Base-by-base conservation (phyloP, 352 stramenopile species). In the Thraustochytrium striatum region DNA sequence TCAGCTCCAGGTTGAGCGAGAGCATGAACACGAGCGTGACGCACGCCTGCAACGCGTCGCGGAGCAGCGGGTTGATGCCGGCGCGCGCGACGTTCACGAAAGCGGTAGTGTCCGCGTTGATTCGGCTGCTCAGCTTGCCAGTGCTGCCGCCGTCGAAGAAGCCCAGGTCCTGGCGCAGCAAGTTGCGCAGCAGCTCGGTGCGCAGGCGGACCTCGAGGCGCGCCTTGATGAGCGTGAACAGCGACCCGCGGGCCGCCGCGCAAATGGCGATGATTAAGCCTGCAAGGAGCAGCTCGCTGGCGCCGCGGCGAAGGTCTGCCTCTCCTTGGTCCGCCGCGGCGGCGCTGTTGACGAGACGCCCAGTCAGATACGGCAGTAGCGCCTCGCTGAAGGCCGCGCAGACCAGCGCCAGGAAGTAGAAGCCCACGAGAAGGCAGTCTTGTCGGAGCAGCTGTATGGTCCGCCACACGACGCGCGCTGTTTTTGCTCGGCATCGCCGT, bases 111-210 rank as follows among this genome's bases (percentile, higher is more conserved):
- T 93, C 89, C 47, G 70, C 83, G 13, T 65, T 84, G 0, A 92
- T 83, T 44, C 88, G 81, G 25, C 84, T 89, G 8, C 82, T 88
- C 55, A 91, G 84, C 52, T 91, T 85, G 8, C 87, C 88, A 7
- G 87, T 90, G 62, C 88, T 89, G 13, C 86, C 90, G 2, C 82
- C 79, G 83, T 92, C 88, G 78, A 91, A 92, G 82, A 90, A 92
- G 19, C 84, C 87, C 55, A 91, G 87, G 47, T 92, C 88, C 83
- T 92, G 88, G n/a, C 72, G 33, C n/a, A 92, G 72, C 28, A 92
- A 70, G 3, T 79, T 79, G 58, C 87, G 81, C 82, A 91, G 91
- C 53, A 92, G 68, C 25, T 72, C 55, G 33, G 83, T 43, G 21
- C 88, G 81, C 11, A 92, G 72, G 35, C 82, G 83, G 61, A 84